phyloP scores from a whole-genome alignment of 2,329 filamentous ascomycete species.

The Colletotrichum orchidophilum region DNA sequence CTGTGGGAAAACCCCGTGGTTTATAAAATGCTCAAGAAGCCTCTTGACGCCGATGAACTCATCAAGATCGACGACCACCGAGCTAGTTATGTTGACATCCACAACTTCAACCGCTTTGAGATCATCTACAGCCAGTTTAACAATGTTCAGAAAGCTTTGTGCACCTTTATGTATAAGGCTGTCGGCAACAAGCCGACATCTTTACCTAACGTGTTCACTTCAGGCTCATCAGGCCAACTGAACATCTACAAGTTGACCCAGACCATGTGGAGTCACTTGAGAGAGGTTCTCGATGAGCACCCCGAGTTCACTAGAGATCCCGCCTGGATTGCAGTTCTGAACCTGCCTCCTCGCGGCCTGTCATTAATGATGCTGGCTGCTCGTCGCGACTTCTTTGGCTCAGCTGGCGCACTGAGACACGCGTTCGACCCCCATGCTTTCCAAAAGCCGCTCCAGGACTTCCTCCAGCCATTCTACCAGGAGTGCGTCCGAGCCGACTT shows the following conservation, averaged over 20 bases:
- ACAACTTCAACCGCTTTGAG: conserved; percentile 38
- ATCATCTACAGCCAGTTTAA: conserved; percentile 41
- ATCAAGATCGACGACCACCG: conserved; percentile 45
- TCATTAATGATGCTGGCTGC: no score
- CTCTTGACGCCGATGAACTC: neutral
- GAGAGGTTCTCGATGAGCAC: neutral
- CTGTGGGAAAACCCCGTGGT: conserved; percentile 6
- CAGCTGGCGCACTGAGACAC: neutral
- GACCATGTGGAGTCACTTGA: neutral
- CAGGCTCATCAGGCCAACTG: neutral
- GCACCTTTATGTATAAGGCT: conserved; percentile 48
- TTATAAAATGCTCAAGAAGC: conserved; percentile 1
- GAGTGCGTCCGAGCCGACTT: conserved; percentile 42
- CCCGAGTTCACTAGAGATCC: conserved; percentile 13
- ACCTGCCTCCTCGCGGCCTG: neutral
- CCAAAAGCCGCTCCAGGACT: neutral
- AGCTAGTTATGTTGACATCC: conserved; percentile 46
- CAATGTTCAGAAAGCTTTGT: conserved; percentile 45
- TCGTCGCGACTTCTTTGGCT: no score
- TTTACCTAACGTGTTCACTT: neutral
- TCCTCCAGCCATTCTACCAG: conserved; percentile 18
- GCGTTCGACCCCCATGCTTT: conserved; percentile 25
- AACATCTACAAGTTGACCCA: neutral
- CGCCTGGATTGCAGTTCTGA: neutral
- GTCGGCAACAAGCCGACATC: conserved; percentile 28